Evolutionary conservation across 129 eudicot genomes (phyloP).

Genomic region (Kitagawia praeruptora): DNA sequence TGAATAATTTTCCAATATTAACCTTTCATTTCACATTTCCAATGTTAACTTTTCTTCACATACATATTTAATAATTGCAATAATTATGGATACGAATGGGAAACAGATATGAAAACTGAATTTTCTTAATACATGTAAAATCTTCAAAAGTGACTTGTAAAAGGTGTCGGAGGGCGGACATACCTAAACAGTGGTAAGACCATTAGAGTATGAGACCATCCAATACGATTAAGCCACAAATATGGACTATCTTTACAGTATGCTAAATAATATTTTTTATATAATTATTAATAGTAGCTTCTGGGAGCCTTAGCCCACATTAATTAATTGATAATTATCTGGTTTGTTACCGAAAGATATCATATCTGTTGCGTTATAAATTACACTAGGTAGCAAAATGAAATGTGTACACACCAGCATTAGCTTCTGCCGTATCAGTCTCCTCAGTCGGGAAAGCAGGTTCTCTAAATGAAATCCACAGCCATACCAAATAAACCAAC

Average conservation of each 20-base stretch:
- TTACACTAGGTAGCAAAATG: not conserved
- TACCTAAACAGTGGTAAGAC: not conserved
- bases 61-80: no score
- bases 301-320: not conserved
- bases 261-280: not conserved
- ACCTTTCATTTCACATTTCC: no score
- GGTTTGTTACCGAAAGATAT: not conserved
- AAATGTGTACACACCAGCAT: slow-evolving; percentile 37
- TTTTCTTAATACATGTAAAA: no score
- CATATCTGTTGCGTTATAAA: not conserved
- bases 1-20: no score
- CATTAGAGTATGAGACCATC: not conserved
- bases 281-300: not conserved
- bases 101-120: no score
- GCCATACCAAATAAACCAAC: slow-evolving; percentile 70
- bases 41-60: no score
- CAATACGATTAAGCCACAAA: not conserved
- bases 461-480: slow-evolving; percentile 77
- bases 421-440: slow-evolving; percentile 31
- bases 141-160: no score
- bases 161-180: no score
- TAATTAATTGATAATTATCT: not conserved
- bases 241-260: not conserved
- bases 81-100: no score
- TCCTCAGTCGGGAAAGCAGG: slow-evolving; percentile 47